Conservation (phyloP, 169 alveolate genomes). For the Babesia ovata region DNA sequence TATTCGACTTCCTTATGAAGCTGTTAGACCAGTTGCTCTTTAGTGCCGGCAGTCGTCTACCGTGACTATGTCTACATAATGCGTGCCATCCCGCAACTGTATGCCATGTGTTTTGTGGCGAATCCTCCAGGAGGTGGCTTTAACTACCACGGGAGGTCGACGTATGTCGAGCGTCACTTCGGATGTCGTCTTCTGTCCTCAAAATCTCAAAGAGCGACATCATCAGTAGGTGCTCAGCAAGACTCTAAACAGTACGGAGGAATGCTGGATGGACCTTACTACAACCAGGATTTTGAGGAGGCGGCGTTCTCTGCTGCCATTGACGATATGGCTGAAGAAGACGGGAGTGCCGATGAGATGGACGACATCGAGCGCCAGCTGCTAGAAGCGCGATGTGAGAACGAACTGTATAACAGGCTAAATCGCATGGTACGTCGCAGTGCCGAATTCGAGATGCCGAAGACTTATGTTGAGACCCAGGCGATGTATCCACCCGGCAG, state of each 20-base stretch:
- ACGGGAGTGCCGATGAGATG: constrained; percentile 8
- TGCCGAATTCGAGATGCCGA: constrained; percentile 43
- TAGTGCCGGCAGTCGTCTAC: too few relatives aligned
- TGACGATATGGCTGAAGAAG: constrained; percentile 4
- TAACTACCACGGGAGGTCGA: background rate
- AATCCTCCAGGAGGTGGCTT: background rate
- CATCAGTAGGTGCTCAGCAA: background rate
- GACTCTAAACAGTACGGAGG: background rate
- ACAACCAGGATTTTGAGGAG: constrained; percentile 14
- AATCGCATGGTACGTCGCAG: constrained; percentile 42
- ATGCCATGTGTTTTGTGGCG: constrained; percentile 25
- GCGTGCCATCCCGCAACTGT: constrained; percentile 5
- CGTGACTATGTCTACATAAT: background rate
- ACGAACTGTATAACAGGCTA: constrained; percentile 19
- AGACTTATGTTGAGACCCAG: constrained; percentile 40
- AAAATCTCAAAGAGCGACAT: background rate
- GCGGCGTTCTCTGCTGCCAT: constrained; percentile 9
- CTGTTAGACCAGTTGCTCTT: too few relatives aligned
- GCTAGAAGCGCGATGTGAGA: constrained; percentile 20
- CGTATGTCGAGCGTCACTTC: constrained; percentile 9
- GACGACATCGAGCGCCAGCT: constrained; percentile 36
- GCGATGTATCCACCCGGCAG: constrained; percentile 57
- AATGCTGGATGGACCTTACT: constrained; percentile 7
- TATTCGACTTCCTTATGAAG: too few relatives aligned
- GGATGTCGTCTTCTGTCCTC: background rate